Percentiles rank a stretch among this genome's conserved stretches.
Evolutionary conservation across 2,329 filamentous ascomycete species (phyloP).

Genomic region (Aureobasidium pullulans): DNA sequence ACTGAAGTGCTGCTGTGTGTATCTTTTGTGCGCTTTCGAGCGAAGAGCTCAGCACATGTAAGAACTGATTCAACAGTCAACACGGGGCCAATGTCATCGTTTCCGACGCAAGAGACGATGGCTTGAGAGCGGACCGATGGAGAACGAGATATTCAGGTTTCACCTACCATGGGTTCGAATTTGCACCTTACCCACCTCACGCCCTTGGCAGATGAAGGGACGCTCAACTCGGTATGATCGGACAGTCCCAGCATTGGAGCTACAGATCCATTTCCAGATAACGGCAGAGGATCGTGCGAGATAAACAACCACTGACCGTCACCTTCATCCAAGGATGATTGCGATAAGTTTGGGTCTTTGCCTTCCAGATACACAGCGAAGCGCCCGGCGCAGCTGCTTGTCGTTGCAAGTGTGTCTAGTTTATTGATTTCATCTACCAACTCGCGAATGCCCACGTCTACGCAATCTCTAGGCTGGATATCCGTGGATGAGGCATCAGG

Average conservation of each 20-base stretch:
- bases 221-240: neutral
- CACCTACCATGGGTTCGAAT: constrained; percentile 84
- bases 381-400: constrained; percentile 84
- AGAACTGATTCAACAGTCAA: constrained; percentile 54
- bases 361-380: constrained; percentile 87
- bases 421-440: constrained; percentile 74
- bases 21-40: constrained; percentile 66
- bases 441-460: constrained; percentile 70
- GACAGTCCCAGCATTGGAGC: constrained; percentile 1
- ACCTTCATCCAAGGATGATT: constrained; percentile 44
- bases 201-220: neutral
- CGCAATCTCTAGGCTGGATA: constrained; percentile 77
- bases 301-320: constrained; percentile 82
- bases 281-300: constrained; percentile 53
- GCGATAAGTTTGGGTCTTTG: constrained; percentile 28
- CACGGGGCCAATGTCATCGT: neutral
- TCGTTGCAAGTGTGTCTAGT: constrained; percentile 72
- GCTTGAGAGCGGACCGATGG: neutral
- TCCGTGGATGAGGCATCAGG: constrained; percentile 70
- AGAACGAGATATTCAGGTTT: neutral
- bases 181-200: constrained; percentile 64
- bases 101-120: neutral
- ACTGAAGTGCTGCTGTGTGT: constrained; percentile 66
- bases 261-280: neutral
- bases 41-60: constrained; percentile 77